Evolutionary conservation across 805 yeast species (phyloP).

Genomic region (Saccharomycopsis sp.): DNA sequence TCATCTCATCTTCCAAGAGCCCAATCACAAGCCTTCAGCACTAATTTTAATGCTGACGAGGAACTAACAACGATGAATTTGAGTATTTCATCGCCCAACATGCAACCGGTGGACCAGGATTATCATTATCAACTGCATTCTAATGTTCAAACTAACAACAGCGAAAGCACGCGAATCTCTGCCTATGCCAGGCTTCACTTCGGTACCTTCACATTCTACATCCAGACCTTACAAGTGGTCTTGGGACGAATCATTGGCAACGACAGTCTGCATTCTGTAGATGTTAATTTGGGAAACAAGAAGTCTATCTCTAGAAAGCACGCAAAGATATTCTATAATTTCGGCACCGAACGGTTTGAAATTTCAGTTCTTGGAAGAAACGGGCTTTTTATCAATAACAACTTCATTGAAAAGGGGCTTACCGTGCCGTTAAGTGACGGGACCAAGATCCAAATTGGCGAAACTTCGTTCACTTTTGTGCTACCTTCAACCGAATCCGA

Average conservation of each 20-base stretch:
- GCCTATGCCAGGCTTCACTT: conserved; percentile 76
- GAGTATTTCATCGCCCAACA: background rate
- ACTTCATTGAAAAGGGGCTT: conserved; percentile 81
- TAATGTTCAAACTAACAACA: background rate
- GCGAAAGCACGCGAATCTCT: conserved; percentile 32
- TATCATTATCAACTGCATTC: background rate
- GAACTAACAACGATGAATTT: background rate
- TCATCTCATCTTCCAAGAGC: background rate
- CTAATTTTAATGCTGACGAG: background rate
- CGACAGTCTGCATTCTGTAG: conserved; percentile 65
- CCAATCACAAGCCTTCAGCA: background rate
- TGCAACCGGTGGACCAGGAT: background rate
- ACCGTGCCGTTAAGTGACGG: conserved; percentile 83
- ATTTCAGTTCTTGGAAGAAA: conserved; percentile 87
- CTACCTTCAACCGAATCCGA: conserved; percentile 60
- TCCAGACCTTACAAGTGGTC: conserved; percentile 90
- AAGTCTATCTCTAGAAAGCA: conserved; percentile 92
- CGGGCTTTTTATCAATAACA: conserved; percentile 94
- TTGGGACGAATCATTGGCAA: conserved; percentile 85
- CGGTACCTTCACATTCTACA: conserved; percentile 88
- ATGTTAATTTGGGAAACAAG: conserved; percentile 86
- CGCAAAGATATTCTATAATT: conserved; percentile 93
- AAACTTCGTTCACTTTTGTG: conserved; percentile 80
- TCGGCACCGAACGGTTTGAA: conserved; percentile 93
- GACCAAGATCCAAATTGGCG: conserved; percentile 87